Evolutionary conservation across 805 yeast genomes (phyloP).

Genomic region (Metschnikowia lochheadii): DNA sequence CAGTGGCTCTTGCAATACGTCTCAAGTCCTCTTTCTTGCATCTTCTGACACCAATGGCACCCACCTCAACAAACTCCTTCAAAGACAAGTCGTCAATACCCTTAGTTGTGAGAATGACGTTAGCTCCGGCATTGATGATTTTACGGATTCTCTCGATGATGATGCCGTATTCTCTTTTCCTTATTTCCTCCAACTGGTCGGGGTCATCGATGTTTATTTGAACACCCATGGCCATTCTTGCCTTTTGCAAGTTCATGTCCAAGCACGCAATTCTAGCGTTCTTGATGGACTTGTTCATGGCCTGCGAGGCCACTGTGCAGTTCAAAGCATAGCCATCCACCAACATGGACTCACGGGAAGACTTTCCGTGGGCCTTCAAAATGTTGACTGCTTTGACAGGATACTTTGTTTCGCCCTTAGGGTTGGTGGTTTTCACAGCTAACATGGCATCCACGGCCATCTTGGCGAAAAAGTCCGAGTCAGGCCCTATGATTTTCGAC

Average conservation of each 20-base stretch:
- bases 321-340: conserved; percentile 94
- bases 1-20: conserved; percentile 96
- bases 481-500: conserved; percentile 91
- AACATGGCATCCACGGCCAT: conserved; percentile 94
- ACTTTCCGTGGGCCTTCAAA: conserved; percentile 94
- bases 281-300: conserved; percentile 73
- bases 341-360: conserved; percentile 78
- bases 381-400: conserved; percentile 97
- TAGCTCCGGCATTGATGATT: conserved; percentile 84
- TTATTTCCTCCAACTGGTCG: conserved; percentile 88
- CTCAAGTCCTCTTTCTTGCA: conserved; percentile 95
- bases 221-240: conserved; percentile 97
- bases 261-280: conserved; percentile 82
- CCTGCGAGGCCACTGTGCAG: conserved; percentile 96
- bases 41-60: conserved; percentile 93
- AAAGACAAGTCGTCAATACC: conserved; percentile 92
- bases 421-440: conserved; percentile 86
- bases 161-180: conserved; percentile 84
- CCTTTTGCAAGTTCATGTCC: conserved; percentile 91
- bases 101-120: conserved; percentile 87
- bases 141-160: conserved; percentile 77
- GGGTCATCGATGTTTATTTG: conserved; percentile 97
- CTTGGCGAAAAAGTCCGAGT: conserved; percentile 81
- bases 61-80: conserved; percentile 86
- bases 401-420: conserved; percentile 83